Evolutionary conservation across 1,139 yeast species (phyloP).

Genomic region (Insectozyma bohioensis): DNA sequence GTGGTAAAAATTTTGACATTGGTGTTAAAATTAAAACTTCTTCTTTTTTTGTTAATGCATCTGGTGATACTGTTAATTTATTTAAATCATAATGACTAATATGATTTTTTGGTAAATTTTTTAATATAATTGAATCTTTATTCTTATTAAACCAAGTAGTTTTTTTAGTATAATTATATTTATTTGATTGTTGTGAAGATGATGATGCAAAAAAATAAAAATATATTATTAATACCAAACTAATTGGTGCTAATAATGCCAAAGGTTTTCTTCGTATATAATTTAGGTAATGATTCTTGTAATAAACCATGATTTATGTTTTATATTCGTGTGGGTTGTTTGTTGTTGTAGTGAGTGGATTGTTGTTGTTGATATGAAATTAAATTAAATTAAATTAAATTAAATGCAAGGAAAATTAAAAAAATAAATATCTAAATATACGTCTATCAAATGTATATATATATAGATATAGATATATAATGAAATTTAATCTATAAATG

Average conservation of each 20-base stretch:
- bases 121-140: conserved; percentile 52
- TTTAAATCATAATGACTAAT: conserved; percentile 85
- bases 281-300: conserved; percentile 40
- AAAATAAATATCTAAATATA: too few species aligned
- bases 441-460: too few species aligned
- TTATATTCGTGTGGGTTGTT: too few species aligned
- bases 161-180: conserved; percentile 53
- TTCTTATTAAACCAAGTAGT: conserved; percentile 44
- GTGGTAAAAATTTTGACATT: conserved; percentile 77
- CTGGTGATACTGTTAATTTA: conserved; percentile 64
- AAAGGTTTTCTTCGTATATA: conserved; percentile 63
- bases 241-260: conserved; percentile 45
- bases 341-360: too few species aligned
- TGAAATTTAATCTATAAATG: too few species aligned
- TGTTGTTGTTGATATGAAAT: too few species aligned
- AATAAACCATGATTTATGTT: conserved; percentile 15
- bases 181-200: conserved; percentile 21
- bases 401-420: too few species aligned
- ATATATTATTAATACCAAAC: conserved; percentile 41
- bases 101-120: conserved; percentile 70
- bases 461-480: too few species aligned
- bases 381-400: too few species aligned
- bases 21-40: conserved; percentile 85
- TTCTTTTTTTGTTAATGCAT: conserved; percentile 73
- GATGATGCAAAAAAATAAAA: conserved; percentile 40